Base-by-base conservation (phyloP, 495 filamentous ascomycete genomes). In the Xylaria longipes region DNA sequence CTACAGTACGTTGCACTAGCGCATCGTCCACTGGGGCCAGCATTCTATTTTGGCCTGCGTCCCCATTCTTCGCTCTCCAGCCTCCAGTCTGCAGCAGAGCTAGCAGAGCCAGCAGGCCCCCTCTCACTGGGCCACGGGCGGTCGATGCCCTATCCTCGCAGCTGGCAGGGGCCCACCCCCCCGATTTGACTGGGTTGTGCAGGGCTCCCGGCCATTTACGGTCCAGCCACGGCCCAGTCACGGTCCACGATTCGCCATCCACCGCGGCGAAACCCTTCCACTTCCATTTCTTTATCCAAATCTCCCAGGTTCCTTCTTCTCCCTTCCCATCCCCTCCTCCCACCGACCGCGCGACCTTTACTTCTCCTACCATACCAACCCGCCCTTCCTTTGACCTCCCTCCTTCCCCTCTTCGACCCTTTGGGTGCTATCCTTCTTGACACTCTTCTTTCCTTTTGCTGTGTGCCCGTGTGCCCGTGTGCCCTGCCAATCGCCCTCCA, bases 351-450 rank as follows among this genome's bases (percentile, higher is more conserved):
- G 60, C 72, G 72, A 63, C 56, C 41, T 48, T 22, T 75, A 72
- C 75, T 72, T 76, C 65, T 67, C 66, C 63, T 65, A 56, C 62
- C 48, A 61, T 61, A 61, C 54, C 65, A 70, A 54, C 68, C 73
- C 70, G 52, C 69, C 71, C 71, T 73, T 65, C 73, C 79, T 78
- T 78, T 78, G 78, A 74, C 75, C 76, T 70, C 71, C 74, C 70
- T 73, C 69, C 69, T 74, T 72, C 75, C 72, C 72, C 72, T 77
- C 74, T 73, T 78, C 75, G 65, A 70, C 70, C 73, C 67, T 74
- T 73, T 76, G 74, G 69, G 77, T 81, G 80, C 79, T 83, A 84
- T 79, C 77, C 78, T 80, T 78, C 77, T 81, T 80, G 75, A 77
- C 69, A 62, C 56, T 64, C 73, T 58, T 69, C 73, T 73, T 70